Evolutionary conservation across 306 rosid species (phyloP), one percentile per base, ranked within the genome.

Genomic region (Parietaria judaica): DNA sequence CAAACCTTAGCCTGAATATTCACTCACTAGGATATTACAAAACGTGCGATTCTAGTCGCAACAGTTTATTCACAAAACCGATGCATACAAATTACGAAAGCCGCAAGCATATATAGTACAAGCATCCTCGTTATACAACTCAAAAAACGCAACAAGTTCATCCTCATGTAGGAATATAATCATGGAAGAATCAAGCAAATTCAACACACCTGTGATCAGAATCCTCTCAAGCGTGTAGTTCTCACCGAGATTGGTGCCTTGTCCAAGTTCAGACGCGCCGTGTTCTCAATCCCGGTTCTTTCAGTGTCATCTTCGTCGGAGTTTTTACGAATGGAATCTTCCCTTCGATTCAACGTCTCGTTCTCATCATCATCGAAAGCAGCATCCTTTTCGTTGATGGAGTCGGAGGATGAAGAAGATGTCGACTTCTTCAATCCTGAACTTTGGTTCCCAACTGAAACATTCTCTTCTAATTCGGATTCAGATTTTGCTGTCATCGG

Each of bases 201-300:
- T 10, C n/a, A 8, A n/a, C n/a, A n/a, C n/a, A n/a, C n/a, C 53
- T 44, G 13, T 54, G 44, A n/a, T 73, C 67, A 73, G 52, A 66
- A 60, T 12, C 72, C 78, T 16, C 70, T 62, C 13, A 65, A 70
- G 41, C 53, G 65, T 74, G 68, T 70, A 16, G 70, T 76, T 66
- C 83, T 79, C 72, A 66, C 81, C n/a, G 95, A 87, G 34, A 83
- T 66, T 41, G 87, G 87, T 66, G 58, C 72, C 69, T 73, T 83
- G 60, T 74, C 72, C 35, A 81, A 35, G 74, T 77, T 81, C 63
- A 78, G 8, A 17, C 66, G 54, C 48, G 65, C 70, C 9, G 64
- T 48, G 44, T n/a, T n/a, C n/a, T n/a, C n/a, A n/a, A n/a, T n/a
- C n/a, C 67, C 69, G 11, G 84, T 69, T 48, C 72, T 78, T 11